Evolutionary conservation across 2,329 filamentous ascomycete species (phyloP), one percentile per base, ranked within the genome.

Genomic region (Aspergillus fischeri): DNA sequence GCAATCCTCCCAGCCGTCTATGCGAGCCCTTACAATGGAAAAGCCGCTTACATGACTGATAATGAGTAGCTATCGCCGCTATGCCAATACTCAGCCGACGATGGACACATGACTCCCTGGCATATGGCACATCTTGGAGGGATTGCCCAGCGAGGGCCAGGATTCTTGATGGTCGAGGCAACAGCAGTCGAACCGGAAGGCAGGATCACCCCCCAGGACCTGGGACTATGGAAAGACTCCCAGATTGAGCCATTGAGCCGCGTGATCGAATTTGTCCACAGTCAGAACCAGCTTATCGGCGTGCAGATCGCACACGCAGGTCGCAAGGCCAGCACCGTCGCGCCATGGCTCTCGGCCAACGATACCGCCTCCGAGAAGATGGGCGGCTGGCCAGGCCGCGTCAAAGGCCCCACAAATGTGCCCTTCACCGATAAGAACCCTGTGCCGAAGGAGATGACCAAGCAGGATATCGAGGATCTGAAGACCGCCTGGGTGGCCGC

Each of bases 221-320:
- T 64, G 11, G 71, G 92, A 0, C 76, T 97, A 4, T 97, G 91
- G 92, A 81, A 88, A 60, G 92, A 96, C 72, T 85, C 82, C 35
- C 92, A 97, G 73, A 88, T 92, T 58, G 86, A 82, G 62, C 86
- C 86, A 0, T 75, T 95, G 56, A 60, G 63, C 3, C 82, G 83
- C 59, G 82, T 93, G 50, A 84, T 86, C 42, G 89, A 95, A 60
- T 95, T 91, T 61, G 84, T 89, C 3, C 91, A 95, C 77, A 85
- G 83, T 27, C 92, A 96, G 74, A 83, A 81, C 68, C 86, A 91
- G 67, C 85, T 88, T 60, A 85, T 90, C 52, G 91, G 83, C 52
- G 87, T 96, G 60, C 92, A 96, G 77, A 81, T 96, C 4, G 90
- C 78, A 1, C 92, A 96, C 68, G 91, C 91, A 0, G 92, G 92